Evolutionary conservation across 192 early-diverging fungal species (phyloP).

Genomic region (Haplosporangium gracile): DNA sequence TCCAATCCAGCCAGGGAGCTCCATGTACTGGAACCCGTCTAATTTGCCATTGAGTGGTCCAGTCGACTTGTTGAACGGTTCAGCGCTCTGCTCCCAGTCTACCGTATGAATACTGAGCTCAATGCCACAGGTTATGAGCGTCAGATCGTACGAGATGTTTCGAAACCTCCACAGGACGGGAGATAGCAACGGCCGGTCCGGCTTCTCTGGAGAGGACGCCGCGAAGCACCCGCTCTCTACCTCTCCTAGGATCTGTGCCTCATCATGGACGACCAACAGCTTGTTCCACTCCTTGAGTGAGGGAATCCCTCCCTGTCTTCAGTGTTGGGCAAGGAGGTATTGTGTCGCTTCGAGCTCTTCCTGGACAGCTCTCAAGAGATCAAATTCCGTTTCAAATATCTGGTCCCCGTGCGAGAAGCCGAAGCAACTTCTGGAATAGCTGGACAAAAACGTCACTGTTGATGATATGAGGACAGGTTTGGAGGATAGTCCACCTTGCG

Average conservation of each 20-base stretch:
- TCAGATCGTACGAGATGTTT: not conserved
- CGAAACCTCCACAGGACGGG: constrained; percentile 14
- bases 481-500: constrained; percentile 20
- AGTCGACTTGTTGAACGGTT: not conserved
- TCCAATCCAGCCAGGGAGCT: constrained; percentile 8
- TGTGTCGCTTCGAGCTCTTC: not conserved
- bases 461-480: constrained; percentile 7
- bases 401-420: not conserved
- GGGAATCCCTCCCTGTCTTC: constrained; percentile 6
- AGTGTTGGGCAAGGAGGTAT: not conserved
- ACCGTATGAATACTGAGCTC: constrained; percentile 11
- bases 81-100: not conserved
- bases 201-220: not conserved
- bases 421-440: not conserved
- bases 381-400: not conserved
- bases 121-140: constrained; percentile 8
- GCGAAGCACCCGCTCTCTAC: not conserved
- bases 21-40: not conserved
- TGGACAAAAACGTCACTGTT: not conserved
- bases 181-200: constrained; percentile 16
- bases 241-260: constrained; percentile 37
- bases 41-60: not conserved
- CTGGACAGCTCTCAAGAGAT: not conserved
- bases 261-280: constrained; percentile 22
- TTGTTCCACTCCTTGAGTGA: not conserved